Base-by-base conservation (phyloP, 345 rosid genomes). In the Viola odorata region DNA sequence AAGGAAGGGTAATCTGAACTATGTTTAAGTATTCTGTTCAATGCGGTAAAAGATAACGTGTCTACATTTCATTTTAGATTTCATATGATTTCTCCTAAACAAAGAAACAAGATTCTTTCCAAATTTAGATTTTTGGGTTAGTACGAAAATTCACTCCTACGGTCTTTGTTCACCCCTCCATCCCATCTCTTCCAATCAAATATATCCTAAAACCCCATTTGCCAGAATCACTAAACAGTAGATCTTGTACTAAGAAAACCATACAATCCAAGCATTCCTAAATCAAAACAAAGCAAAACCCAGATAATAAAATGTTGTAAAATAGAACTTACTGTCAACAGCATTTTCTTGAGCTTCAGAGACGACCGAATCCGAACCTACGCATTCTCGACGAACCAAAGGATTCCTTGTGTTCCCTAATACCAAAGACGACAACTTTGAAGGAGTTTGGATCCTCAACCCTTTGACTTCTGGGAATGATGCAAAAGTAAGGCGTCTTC, bases 311-410 rank as follows among this genome's bases (percentile, higher is more conserved):
- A 38, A 11, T 38, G 37, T 23, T 2, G 32, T 5, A 32, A 62
- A 45, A 57, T 42, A 37, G 37, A 72, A 73, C 82, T 67, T 72
- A 82, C 81, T 38, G 37, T 77, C 87, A 42, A 80, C 47, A 45
- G 74, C 78, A 58, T 73, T 66, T 12, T 77, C 84, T 55, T 80
- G 81, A 78, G 85, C 86, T 74, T 85, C 82, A 62, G 87, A 82
- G 50, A 76, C 71, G 44, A 84, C 57, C 65, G 63, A 32, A 78
- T 48, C 23, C 74, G 77, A 75, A 58, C 79, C 76, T 61, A 63
- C 51, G 66, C 47, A 63, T 44, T 69, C 64, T 23, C 32, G 32
- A 23, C 32, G 32, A 23, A 23, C 32, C 32, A 23, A 23, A 23
- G 32, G 32, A 23, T 61, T 79, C 61, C 63, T 79, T 7, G 79